These are phyloP conservation scores for Lumnitzera littorea DNA, from an alignment of 345 rosid genomes.

Conservation along the genomic window DNA sequence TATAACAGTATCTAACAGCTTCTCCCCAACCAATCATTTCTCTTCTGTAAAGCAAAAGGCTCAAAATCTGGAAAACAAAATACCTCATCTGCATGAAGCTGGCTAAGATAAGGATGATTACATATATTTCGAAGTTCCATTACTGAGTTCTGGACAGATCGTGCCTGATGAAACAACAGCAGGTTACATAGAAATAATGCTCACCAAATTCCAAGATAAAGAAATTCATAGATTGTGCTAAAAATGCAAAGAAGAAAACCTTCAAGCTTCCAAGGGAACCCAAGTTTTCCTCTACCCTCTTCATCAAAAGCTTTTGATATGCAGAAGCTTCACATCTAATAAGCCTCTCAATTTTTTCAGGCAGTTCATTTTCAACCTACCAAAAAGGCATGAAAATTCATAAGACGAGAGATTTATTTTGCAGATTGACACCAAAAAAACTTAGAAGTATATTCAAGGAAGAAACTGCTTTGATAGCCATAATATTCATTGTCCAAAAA, in stretches of 20 bases:
- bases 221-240: background rate
- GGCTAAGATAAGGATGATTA: slow-evolving; percentile 95
- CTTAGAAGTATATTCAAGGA: background rate
- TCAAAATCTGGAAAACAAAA: slow-evolving; percentile 7
- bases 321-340: slow-evolving; percentile 90
- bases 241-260: slow-evolving; percentile 27
- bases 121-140: slow-evolving; percentile 97
- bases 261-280: slow-evolving; percentile 79
- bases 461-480: no score
- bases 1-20: no score
- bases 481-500: no score
- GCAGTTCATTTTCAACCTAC: slow-evolving; percentile 87
- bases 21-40: no score
- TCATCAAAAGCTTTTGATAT: slow-evolving; percentile 87
- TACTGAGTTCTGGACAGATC: slow-evolving; percentile 88
- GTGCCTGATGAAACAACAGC: slow-evolving; percentile 32
- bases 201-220: background rate
- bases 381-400: slow-evolving; percentile 10
- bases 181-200: slow-evolving; percentile 4
- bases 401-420: slow-evolving; percentile 6
- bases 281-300: slow-evolving; percentile 90
- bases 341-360: slow-evolving; percentile 91
- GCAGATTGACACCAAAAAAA: slow-evolving; percentile 1
- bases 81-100: slow-evolving; percentile 90
- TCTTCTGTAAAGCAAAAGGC: no score